phyloP scores from a whole-genome alignment of 495 filamentous ascomycete species.

The Neurospora discreta region DNA sequence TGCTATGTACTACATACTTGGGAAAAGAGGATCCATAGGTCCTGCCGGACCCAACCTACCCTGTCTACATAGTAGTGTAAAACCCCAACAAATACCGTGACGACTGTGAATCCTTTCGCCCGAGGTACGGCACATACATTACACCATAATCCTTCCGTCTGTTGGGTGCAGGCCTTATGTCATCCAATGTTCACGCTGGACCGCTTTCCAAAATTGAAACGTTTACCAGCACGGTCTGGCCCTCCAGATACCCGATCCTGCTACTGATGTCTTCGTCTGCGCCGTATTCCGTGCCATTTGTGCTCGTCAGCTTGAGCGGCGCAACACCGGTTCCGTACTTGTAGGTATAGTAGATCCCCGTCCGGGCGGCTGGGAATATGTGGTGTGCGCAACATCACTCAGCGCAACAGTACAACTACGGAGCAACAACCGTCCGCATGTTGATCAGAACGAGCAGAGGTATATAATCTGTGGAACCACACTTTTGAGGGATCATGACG shows the following conservation, averaged over 20 bases:
- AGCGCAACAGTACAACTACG: not conserved
- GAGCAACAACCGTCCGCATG: not conserved
- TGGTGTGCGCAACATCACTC: not conserved
- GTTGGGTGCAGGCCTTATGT: not conserved
- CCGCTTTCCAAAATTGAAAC: not conserved
- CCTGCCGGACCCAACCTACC: not conserved
- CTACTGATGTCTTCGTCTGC: not conserved
- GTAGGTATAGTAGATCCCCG: not conserved
- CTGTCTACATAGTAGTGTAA: not conserved
- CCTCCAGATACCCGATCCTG: not conserved
- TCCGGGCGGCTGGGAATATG: not conserved
- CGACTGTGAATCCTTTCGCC: slow-evolving; percentile 7
- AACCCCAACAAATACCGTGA: not conserved
- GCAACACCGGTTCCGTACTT: not conserved
- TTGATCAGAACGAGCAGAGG: not conserved
- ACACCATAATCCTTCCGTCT: not conserved
- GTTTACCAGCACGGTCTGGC: not conserved
- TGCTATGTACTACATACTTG: not conserved
- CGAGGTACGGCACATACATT: slow-evolving; percentile 6
- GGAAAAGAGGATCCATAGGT: not conserved
- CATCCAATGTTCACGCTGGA: not conserved
- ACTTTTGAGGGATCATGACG: not conserved
- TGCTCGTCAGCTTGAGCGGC: not conserved
- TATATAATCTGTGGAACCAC: not conserved
- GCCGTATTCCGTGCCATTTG: not conserved